phyloP scores from a whole-genome alignment of 805 yeast genomes.

The Kodamaea kaohsiungensis region DNA sequence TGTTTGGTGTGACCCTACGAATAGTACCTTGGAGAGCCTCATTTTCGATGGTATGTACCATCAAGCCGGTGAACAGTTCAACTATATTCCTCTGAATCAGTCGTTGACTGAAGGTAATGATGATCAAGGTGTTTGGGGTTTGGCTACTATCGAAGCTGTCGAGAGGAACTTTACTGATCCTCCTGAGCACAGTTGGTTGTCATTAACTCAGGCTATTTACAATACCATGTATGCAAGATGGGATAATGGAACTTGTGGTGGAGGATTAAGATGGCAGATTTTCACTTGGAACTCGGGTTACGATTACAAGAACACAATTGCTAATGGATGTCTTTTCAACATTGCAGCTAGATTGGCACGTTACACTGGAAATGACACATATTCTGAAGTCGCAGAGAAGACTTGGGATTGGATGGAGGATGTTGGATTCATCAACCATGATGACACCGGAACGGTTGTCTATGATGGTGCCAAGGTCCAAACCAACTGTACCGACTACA shows the following conservation, averaged over 20 bases:
- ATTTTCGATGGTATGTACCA: conserved; percentile 42
- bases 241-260: conserved; percentile 74
- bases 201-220: conserved; percentile 84
- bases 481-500: conserved; percentile 50
- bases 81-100: conserved; percentile 49
- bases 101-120: conserved; percentile 51
- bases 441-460: conserved; percentile 24
- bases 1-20: conserved; percentile 37
- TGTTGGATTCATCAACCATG: conserved; percentile 18
- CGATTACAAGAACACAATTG: conserved; percentile 85
- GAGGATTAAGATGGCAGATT: conserved; percentile 97
- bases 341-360: conserved; percentile 85
- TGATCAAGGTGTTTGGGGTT: conserved; percentile 56
- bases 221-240: conserved; percentile 89
- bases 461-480: conserved; percentile 61
- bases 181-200: conserved; percentile 72
- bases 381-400: conserved; percentile 70
- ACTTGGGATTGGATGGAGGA: conserved; percentile 80
- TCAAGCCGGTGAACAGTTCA: conserved; percentile 42
- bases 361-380: conserved; percentile 72
- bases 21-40: conserved; percentile 28
- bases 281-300: conserved; percentile 93
- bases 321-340: conserved; percentile 90
- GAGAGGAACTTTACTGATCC: conserved; percentile 52
- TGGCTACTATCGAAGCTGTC: conserved; percentile 48